A percentile compares a stretch with the other conserved stretches of the same genome.
Evolutionary conservation across 2,329 filamentous ascomycete species (phyloP).

Genomic region (Aspergillus terreus): DNA sequence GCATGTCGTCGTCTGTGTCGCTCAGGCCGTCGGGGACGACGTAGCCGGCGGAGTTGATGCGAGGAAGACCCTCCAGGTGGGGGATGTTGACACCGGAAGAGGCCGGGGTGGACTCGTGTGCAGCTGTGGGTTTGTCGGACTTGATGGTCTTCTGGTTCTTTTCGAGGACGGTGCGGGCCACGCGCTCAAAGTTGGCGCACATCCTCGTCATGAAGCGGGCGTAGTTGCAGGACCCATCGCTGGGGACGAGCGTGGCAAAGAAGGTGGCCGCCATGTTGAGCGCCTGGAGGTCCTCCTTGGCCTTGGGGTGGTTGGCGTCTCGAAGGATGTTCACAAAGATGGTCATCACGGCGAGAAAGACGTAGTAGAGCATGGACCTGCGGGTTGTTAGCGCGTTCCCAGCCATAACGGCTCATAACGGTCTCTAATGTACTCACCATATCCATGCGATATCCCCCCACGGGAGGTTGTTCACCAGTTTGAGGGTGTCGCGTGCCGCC

Average conservation of each 20-base stretch:
- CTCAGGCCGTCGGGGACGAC: constrained; percentile 26
- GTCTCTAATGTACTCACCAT: constrained; percentile 58
- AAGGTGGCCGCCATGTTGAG: constrained; percentile 90
- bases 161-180: constrained; percentile 80
- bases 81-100: constrained; percentile 19
- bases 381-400: constrained; percentile 3
- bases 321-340: constrained; percentile 91
- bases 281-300: constrained; percentile 76
- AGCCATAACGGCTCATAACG: background rate
- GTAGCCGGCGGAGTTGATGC: constrained; percentile 30
- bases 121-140: constrained; percentile 19
- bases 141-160: constrained; percentile 71
- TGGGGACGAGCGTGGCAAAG: constrained; percentile 72
- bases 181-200: constrained; percentile 87
- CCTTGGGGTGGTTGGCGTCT: constrained; percentile 77
- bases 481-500: constrained; percentile 84
- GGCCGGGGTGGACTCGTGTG: background rate
- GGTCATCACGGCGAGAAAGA: constrained; percentile 85
- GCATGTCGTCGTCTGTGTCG: constrained; percentile 1
- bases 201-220: constrained; percentile 88
- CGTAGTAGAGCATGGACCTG: constrained; percentile 86
- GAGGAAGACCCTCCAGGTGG: constrained; percentile 27
- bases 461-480: constrained; percentile 86
- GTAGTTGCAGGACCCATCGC: constrained; percentile 75
- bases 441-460: constrained; percentile 91